These are phyloP conservation scores for Neofusicoccum sp. DNA, from an alignment of 2,329 filamentous ascomycete genomes.

Conservation along the genomic window DNA sequence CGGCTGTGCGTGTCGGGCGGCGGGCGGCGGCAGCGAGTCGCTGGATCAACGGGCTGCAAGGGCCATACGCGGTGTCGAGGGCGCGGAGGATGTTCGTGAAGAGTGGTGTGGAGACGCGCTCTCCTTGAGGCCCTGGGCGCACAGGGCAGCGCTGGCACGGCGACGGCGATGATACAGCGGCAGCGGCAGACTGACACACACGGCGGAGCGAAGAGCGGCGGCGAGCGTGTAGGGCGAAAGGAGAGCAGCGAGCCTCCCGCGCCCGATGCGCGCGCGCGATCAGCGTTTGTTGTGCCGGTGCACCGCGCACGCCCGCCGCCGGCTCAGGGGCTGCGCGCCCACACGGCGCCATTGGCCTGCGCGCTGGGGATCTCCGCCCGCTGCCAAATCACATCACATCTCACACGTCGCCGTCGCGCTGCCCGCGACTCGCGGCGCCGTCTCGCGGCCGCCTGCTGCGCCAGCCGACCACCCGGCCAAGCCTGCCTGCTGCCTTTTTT, in stretches of 20 bases:
- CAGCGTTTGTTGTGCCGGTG: no score
- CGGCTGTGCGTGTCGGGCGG: neutral
- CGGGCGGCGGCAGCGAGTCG: neutral
- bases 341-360: no score
- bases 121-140: neutral
- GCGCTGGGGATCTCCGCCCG: no score
- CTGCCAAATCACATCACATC: no score
- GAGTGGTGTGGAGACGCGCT: slow-evolving; percentile 1
- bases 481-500: neutral
- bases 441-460: neutral
- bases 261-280: no score
- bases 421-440: no score
- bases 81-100: neutral
- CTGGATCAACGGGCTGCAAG: slow-evolving; percentile 17
- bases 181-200: slow-evolving; percentile 2
- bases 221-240: slow-evolving; percentile 7
- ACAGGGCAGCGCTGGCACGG: slow-evolving; percentile 11
- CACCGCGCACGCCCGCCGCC: no score
- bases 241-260: neutral
- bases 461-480: neutral
- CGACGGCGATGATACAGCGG: slow-evolving; percentile 15
- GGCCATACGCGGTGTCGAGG: neutral
- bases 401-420: no score
- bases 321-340: no score
- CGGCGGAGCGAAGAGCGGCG: neutral